Conservation (phyloP, 2,329 filamentous ascomycete genomes). For the Epichloe sylvatica region DNA sequence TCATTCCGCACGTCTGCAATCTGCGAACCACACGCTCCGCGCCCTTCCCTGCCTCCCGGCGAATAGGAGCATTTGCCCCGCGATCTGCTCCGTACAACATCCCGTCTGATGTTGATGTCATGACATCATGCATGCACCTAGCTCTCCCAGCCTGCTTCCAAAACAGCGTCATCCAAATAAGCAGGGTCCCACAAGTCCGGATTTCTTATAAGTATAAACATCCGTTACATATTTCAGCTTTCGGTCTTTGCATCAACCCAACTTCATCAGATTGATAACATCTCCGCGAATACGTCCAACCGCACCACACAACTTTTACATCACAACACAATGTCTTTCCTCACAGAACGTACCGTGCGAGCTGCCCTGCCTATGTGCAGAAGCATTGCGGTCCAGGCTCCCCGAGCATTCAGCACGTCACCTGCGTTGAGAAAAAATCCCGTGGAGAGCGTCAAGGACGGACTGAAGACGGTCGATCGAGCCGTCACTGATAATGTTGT, state of each 20-base stretch:
- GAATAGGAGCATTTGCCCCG: slow-evolving; percentile 8
- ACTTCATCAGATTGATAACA: neutral
- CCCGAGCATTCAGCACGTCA: slow-evolving; percentile 38
- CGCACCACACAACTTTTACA: slow-evolving; percentile 4
- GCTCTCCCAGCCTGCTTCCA: neutral
- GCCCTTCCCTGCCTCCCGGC: neutral
- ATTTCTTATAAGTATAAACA: neutral
- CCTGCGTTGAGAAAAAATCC: slow-evolving; percentile 31
- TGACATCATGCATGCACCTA: slow-evolving; percentile 4
- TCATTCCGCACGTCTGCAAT: slow-evolving; percentile 1
- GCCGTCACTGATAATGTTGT: slow-evolving; percentile 47
- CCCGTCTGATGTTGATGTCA: slow-evolving; percentile 1
- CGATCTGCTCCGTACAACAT: neutral
- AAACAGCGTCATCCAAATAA: neutral
- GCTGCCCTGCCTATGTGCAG: slow-evolving; percentile 26
- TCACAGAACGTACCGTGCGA: slow-evolving; percentile 32
- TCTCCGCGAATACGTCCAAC: neutral
- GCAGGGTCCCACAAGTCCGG: neutral
- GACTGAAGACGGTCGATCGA: slow-evolving; percentile 44
- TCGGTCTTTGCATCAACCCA: neutral
- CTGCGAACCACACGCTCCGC: too few species aligned
- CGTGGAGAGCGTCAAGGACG: slow-evolving; percentile 44
- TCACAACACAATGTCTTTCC: slow-evolving; percentile 34
- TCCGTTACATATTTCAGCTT: neutral
- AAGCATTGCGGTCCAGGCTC: slow-evolving; percentile 24